A percentile compares a stretch with the other conserved stretches of the same genome.
phyloP scores from a whole-genome alignment of 2,329 filamentous ascomycete genomes.

The Alternaria novae-zelandiae region DNA sequence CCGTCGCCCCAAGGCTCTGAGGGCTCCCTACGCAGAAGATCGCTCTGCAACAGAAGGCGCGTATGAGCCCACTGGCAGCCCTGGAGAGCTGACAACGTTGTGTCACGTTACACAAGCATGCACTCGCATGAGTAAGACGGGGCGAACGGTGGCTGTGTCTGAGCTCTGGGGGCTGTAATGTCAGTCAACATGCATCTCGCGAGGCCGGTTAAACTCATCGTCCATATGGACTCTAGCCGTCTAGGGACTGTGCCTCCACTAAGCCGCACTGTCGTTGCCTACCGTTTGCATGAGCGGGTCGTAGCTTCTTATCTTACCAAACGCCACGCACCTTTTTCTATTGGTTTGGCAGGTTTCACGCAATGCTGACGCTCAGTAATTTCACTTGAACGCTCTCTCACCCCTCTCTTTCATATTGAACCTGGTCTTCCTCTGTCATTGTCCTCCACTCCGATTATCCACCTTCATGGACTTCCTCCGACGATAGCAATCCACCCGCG shows the following conservation, averaged over 20 bases:
- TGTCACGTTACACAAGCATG: not conserved
- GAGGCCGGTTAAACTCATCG: not conserved
- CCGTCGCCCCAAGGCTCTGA: not conserved
- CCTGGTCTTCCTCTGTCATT: not conserved
- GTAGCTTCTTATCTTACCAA: not conserved
- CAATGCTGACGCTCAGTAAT: not conserved
- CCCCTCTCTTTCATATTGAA: not conserved
- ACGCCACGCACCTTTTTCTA: not conserved
- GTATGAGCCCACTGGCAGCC: not conserved
- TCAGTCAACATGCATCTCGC: not conserved
- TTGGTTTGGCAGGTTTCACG: not conserved
- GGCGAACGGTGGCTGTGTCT: not conserved
- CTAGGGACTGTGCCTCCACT: not conserved
- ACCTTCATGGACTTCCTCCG: conserved; percentile 1
- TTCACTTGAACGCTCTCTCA: not conserved
- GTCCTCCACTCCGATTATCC: not conserved
- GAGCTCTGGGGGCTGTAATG: not conserved
- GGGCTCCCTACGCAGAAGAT: not conserved
- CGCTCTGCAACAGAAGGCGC: not conserved
- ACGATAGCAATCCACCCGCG: conserved; percentile 1
- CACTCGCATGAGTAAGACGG: not conserved
- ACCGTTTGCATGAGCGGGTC: not conserved
- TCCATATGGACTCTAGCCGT: not conserved
- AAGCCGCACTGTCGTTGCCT: not conserved
- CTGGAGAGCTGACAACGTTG: not conserved